Percentiles rank a stretch among this genome's conserved stretches.
Conservation (phyloP, 2,329 filamentous ascomycete species). For the Pseudogymnoascus sp. region DNA sequence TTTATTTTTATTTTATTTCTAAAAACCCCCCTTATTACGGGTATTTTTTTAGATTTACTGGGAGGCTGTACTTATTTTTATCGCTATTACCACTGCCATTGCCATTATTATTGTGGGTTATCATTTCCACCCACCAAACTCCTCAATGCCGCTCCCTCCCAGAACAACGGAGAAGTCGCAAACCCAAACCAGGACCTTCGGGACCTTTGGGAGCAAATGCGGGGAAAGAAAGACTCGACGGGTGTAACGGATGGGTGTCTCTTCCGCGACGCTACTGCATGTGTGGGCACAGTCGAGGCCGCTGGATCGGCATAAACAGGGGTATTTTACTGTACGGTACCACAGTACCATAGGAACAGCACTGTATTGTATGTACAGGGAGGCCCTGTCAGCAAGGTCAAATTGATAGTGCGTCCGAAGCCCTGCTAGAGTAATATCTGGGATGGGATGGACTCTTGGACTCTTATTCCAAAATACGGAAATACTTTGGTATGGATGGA, state of each 20-base stretch:
- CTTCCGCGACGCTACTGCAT: conserved; percentile 8
- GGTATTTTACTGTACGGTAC: neutral
- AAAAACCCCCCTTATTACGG: too few species aligned
- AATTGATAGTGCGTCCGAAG: conserved; percentile 4
- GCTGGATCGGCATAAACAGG: neutral
- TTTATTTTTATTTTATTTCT: neutral
- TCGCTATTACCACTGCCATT: neutral
- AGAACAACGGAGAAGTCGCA: neutral
- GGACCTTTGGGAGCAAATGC: neutral
- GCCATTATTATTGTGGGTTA: neutral
- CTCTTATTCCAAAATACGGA: neutral
- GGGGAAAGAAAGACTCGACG: conserved; percentile 3
- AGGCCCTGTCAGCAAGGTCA: neutral
- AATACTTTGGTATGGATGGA: neutral
- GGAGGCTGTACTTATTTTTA: neutral
- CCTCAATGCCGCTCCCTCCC: neutral
- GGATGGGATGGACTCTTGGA: neutral
- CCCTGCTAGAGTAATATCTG: conserved; percentile 8
- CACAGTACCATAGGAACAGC: too few species aligned
- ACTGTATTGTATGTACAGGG: neutral
- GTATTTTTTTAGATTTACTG: neutral
- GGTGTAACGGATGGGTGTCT: neutral
- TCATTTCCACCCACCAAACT: neutral
- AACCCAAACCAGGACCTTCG: neutral
- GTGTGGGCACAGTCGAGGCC: conserved; percentile 6